Evolutionary conservation across 2,329 filamentous ascomycete genomes (phyloP).

Genomic region (Akanthomyces dipterigenus): DNA sequence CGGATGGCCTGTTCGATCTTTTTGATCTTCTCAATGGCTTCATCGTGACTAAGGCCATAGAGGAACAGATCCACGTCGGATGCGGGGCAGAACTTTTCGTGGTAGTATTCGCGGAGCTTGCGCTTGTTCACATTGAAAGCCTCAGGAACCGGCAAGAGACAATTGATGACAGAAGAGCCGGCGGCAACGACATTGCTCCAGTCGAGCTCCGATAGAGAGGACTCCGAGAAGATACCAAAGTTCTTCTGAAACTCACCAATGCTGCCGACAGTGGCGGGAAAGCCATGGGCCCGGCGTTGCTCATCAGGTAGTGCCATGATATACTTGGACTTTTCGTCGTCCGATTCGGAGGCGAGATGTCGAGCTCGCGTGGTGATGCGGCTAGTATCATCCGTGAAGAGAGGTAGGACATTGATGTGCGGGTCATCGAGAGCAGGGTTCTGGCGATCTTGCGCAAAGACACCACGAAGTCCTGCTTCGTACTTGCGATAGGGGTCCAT

Average conservation of each 20-base stretch:
- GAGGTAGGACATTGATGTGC: slow-evolving; percentile 56
- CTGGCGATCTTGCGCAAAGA: slow-evolving; percentile 61
- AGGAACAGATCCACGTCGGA: slow-evolving; percentile 85
- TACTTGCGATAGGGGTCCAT: slow-evolving; percentile 61
- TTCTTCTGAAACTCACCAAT: slow-evolving; percentile 70
- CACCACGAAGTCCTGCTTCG: slow-evolving; percentile 57
- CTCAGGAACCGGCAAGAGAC: slow-evolving; percentile 63
- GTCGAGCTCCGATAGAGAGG: slow-evolving; percentile 65
- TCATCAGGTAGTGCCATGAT: slow-evolving; percentile 60
- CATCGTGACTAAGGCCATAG: slow-evolving; percentile 69
- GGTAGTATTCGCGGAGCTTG: slow-evolving; percentile 65
- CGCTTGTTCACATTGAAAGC: slow-evolving; percentile 57
- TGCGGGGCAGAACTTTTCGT: slow-evolving; percentile 72
- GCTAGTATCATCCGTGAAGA: slow-evolving; percentile 53
- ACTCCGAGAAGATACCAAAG: slow-evolving; percentile 77
- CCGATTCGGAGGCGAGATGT: slow-evolving; percentile 48
- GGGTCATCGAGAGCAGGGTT: slow-evolving; percentile 51
- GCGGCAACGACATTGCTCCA: slow-evolving; percentile 80
- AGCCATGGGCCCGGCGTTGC: slow-evolving; percentile 54
- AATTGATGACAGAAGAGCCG: slow-evolving; percentile 75
- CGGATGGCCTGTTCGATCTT: slow-evolving; percentile 70
- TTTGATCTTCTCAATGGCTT: slow-evolving; percentile 77
- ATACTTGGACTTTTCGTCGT: slow-evolving; percentile 56
- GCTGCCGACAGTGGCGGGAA: slow-evolving; percentile 60
- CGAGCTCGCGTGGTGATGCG: slow-evolving; percentile 57